Evolutionary conservation across 2,329 filamentous ascomycete genomes (phyloP).

Genomic region (Monosporascus sp.): DNA sequence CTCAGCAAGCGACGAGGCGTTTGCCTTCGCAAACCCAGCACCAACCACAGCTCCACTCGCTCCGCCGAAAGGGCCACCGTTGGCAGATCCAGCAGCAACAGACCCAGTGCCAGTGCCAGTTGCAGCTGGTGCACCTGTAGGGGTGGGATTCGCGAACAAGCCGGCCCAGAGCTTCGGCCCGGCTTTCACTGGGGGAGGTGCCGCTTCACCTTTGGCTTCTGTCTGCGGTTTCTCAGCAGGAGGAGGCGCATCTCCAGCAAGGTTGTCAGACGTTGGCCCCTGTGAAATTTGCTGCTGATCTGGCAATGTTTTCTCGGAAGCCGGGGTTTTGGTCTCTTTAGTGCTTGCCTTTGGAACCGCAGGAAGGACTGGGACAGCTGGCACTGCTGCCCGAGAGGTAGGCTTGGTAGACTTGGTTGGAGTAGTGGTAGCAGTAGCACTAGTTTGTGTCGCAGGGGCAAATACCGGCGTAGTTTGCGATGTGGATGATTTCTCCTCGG

Average conservation of each 20-base stretch:
- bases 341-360: constrained; percentile 35
- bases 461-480: constrained; percentile 32
- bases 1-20: constrained; percentile 42
- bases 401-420: constrained; percentile 25
- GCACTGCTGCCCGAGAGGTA: constrained; percentile 29
- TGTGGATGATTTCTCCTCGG: constrained; percentile 26
- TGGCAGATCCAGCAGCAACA: constrained; percentile 17
- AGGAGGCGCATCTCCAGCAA: constrained; percentile 8
- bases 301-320: constrained; percentile 11
- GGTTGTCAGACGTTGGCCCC: constrained; percentile 5
- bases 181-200: constrained; percentile 24
- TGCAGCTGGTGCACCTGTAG: constrained; percentile 13
- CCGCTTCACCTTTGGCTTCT: constrained; percentile 21
- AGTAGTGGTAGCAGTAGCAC: constrained; percentile 17
- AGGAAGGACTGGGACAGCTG: constrained; percentile 42
- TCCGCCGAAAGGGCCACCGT: constrained; percentile 12
- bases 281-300: constrained; percentile 15
- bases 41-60: constrained; percentile 19
- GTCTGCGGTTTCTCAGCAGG: constrained; percentile 7
- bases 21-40: constrained; percentile 37
- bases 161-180: constrained; percentile 34
- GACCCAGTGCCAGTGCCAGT: constrained; percentile 16
- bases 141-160: constrained; percentile 26
- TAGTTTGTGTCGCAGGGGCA: constrained; percentile 16
- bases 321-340: constrained; percentile 23